A percentile compares a stretch with the other conserved stretches of the same genome.
Evolutionary conservation across 2,329 filamentous ascomycete species (phyloP).

Genomic region (Bisporella sp.): DNA sequence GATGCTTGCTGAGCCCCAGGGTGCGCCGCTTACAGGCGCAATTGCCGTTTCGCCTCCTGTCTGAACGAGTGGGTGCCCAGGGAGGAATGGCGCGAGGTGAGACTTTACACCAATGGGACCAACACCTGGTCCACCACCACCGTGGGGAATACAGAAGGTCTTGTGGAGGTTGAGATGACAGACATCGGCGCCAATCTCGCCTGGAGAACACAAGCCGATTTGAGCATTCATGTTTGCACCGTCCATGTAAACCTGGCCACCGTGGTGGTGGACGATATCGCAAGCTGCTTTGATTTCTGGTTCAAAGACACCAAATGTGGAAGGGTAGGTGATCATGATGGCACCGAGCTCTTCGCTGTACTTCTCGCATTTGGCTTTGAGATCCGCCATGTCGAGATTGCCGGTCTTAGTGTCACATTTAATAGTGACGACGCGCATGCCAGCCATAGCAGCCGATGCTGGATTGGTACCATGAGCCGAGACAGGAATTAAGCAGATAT

Average conservation of each 20-base stretch:
- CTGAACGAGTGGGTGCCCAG: conserved; percentile 54
- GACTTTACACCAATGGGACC: conserved; percentile 88
- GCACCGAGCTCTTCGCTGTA: conserved; percentile 79
- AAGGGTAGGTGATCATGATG: conserved; percentile 96
- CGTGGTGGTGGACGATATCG: conserved; percentile 76
- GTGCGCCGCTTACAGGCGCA: conserved; percentile 71
- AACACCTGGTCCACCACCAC: conserved; percentile 87
- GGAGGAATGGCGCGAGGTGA: conserved; percentile 71
- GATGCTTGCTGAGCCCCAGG: conserved; percentile 84
- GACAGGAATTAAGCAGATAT: conserved; percentile 90
- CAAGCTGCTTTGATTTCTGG: conserved; percentile 81
- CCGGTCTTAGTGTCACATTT: conserved; percentile 85
- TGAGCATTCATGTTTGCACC: conserved; percentile 98
- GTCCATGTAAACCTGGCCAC: conserved; percentile 97
- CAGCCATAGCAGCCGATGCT: conserved; percentile 89
- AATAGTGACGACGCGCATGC: conserved; percentile 87
- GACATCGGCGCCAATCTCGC: conserved; percentile 91
- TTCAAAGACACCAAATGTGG: conserved; percentile 92
- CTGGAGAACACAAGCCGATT: conserved; percentile 89
- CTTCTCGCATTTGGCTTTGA: conserved; percentile 83
- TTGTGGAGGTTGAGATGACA: conserved; percentile 98
- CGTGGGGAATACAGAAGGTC: conserved; percentile 97
- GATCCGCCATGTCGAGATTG: conserved; percentile 80
- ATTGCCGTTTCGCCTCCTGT: conserved; percentile 51
- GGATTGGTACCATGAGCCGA: conserved; percentile 96